Evolutionary conservation across 1,284 basidiomycete species (phyloP).

Genomic region (Cerrena zonata): DNA sequence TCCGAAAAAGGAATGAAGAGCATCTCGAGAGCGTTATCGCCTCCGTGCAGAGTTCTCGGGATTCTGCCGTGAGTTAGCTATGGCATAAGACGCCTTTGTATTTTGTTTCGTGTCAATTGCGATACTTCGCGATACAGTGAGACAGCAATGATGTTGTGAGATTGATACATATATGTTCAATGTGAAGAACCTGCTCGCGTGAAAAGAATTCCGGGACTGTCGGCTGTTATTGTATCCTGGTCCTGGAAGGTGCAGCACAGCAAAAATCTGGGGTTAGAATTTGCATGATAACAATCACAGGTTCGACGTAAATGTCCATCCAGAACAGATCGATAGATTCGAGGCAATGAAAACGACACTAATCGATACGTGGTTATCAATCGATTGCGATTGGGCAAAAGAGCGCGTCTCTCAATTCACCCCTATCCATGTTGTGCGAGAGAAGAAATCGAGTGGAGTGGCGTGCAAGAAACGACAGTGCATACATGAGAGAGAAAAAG

Average conservation of each 20-base stretch:
- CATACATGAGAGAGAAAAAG: slow-evolving; percentile 5
- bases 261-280: not conserved
- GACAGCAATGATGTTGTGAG: no score
- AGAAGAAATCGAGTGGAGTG: not conserved
- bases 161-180: no score
- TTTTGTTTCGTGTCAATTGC: no score
- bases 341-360: not conserved
- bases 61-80: no score
- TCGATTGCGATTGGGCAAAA: slow-evolving; percentile 2
- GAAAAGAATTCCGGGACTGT: not conserved
- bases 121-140: no score
- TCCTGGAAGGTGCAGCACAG: not conserved
- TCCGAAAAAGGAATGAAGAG: not conserved
- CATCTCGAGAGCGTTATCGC: not conserved
- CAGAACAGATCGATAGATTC: not conserved
- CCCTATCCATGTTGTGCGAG: not conserved
- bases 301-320: not conserved
- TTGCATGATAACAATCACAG: slow-evolving; percentile 2
- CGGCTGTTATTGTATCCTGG: no score
- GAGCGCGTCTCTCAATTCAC: not conserved
- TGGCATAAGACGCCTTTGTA: no score
- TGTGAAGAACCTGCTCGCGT: not conserved
- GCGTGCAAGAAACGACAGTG: no score
- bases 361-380: slow-evolving; percentile 4
- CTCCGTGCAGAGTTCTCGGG: not conserved